Conservation (phyloP, 1,139 yeast species). For the Debaryomyces sp. region DNA sequence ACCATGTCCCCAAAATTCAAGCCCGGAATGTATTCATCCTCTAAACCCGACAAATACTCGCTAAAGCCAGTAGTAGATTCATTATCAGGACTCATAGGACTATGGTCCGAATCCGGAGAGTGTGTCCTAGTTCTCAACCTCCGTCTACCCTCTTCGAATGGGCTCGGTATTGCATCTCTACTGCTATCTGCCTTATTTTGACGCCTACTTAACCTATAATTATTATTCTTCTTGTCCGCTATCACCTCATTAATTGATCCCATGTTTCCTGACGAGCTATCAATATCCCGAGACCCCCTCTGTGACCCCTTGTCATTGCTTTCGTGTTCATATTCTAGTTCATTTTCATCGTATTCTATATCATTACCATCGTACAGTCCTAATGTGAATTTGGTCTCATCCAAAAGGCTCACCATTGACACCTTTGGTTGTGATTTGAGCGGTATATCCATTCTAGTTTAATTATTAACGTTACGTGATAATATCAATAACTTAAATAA, state of each 20-base stretch:
- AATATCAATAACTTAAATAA: not conserved
- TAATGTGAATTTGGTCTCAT: slow-evolving; percentile 25
- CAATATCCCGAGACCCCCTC: slow-evolving; percentile 4
- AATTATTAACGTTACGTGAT: not conserved
- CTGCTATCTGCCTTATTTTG: slow-evolving; percentile 22
- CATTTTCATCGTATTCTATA: slow-evolving; percentile 7
- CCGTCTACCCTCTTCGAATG: slow-evolving; percentile 52
- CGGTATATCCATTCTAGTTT: slow-evolving; percentile 41
- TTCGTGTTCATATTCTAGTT: slow-evolving; percentile 1
- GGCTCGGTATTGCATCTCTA: slow-evolving; percentile 50
- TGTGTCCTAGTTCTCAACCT: slow-evolving; percentile 30
- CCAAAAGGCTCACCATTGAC: slow-evolving; percentile 37
- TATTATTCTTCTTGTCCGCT: slow-evolving; percentile 57
- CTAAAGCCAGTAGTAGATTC: slow-evolving; percentile 20
- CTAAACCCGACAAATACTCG: slow-evolving; percentile 45
- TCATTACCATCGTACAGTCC: not conserved
- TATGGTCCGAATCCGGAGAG: slow-evolving; percentile 1
- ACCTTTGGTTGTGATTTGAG: slow-evolving; percentile 47
- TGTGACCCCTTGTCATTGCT: not conserved
- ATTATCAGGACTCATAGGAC: slow-evolving; percentile 14
- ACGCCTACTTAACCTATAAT: slow-evolving; percentile 29
- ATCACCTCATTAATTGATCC: slow-evolving; percentile 2
- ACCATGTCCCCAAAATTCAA: slow-evolving; percentile 53
- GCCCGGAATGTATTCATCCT: slow-evolving; percentile 75
- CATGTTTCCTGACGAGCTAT: slow-evolving; percentile 7